Conservation (phyloP, 2,329 filamentous ascomycete genomes). For the Verticillium zaregamsianum region DNA sequence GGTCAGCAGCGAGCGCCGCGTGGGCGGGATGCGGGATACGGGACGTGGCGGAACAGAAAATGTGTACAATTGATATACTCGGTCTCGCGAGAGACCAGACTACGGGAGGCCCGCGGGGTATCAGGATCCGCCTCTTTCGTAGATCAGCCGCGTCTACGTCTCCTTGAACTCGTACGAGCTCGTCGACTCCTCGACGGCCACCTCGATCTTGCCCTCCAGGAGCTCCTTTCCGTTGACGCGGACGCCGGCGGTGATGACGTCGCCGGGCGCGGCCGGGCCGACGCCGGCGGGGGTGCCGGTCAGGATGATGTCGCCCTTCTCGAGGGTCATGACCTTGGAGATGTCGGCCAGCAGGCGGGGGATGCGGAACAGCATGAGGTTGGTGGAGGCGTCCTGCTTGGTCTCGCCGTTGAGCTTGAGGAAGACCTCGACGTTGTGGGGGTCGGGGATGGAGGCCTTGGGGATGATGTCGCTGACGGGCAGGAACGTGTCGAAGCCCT, state of each 20-base stretch:
- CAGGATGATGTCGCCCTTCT: conserved; percentile 86
- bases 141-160: conserved; percentile 43
- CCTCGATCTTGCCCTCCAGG: conserved; percentile 79
- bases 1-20: neutral
- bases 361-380: conserved; percentile 89
- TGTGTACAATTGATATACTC: neutral
- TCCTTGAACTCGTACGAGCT: conserved; percentile 73
- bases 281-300: conserved; percentile 98
- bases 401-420: conserved; percentile 76
- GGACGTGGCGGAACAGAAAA: neutral
- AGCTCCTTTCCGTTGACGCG: conserved; percentile 77
- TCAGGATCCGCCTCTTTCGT: neutral
- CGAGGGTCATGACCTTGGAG: conserved; percentile 88
- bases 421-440: conserved; percentile 83
- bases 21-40: neutral
- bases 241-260: conserved; percentile 82
- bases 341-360: conserved; percentile 87
- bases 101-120: neutral
- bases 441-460: conserved; percentile 76
- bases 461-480: conserved; percentile 79
- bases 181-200: conserved; percentile 74
- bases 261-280: conserved; percentile 77
- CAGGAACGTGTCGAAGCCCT: conserved; percentile 97
- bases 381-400: conserved; percentile 83
- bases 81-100: neutral